Conservation (phyloP, 1,284 basidiomycete genomes). For the Austroboletus niveus region DNA sequence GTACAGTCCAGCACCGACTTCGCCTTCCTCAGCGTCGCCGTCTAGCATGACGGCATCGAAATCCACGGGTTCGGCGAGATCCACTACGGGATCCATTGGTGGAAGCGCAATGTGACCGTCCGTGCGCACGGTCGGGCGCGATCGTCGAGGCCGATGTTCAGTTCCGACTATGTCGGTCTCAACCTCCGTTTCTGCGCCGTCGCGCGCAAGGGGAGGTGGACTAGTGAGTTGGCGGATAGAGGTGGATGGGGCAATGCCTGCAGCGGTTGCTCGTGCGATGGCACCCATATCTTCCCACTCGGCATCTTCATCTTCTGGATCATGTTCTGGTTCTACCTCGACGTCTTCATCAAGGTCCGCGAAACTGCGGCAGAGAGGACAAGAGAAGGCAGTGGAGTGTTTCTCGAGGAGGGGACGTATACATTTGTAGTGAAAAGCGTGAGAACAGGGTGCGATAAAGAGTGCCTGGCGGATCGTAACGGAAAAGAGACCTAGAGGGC, state of each 20-base stretch:
- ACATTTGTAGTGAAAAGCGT: conserved; percentile 98
- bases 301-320: conserved; percentile 29
- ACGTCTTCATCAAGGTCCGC: conserved; percentile 97
- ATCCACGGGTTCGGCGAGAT: conserved; percentile 14
- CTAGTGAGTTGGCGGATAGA: conserved; percentile 22
- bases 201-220: conserved; percentile 26
- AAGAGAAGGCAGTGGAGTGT: conserved; percentile 93
- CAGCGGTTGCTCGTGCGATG: not conserved
- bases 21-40: conserved; percentile 11
- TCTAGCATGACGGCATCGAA: conserved; percentile 31
- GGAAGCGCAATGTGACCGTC: conserved; percentile 24
- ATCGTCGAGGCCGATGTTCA: conserved; percentile 14
- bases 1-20: not conserved
- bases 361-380: conserved; percentile 91
- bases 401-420: conserved; percentile 86
- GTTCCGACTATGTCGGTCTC: conserved; percentile 40
- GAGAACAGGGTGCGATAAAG: conserved; percentile 96
- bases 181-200: conserved; percentile 57
- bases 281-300: conserved; percentile 29
- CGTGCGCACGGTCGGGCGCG: conserved; percentile 27
- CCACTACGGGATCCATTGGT: conserved; percentile 5
- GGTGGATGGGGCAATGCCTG: not conserved
- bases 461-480: conserved; percentile 95
- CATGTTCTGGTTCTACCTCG: conserved; percentile 56
- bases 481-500: conserved; percentile 71